These are phyloP conservation scores for Protomyces arabidopsidicola DNA, from an alignment of 1,139 yeast genomes.

Conservation along the genomic window DNA sequence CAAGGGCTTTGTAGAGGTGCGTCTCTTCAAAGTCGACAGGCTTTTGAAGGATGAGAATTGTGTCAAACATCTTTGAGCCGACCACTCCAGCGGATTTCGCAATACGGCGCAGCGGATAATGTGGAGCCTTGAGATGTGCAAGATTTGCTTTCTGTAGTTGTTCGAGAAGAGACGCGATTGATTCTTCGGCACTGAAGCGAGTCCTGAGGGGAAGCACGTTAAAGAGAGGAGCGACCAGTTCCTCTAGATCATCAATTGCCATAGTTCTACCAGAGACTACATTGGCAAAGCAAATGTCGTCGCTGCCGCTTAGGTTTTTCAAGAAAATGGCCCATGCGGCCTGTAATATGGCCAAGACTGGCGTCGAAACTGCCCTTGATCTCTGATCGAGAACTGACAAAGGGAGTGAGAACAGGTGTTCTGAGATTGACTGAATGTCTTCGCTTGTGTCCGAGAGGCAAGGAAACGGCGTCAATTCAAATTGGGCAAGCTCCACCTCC, in stretches of 20 bases:
- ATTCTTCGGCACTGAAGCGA: not conserved
- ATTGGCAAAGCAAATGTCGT: constrained; percentile 32
- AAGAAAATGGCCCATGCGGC: constrained; percentile 9
- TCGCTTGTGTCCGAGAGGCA: not conserved
- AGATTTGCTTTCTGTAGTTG: constrained; percentile 10
- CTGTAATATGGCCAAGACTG: constrained; percentile 8
- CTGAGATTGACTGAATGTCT: not conserved
- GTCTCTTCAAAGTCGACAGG: not conserved
- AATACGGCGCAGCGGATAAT: constrained; percentile 28
- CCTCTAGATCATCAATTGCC: constrained; percentile 25
- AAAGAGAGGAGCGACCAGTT: constrained; percentile 32
- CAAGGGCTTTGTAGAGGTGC: not conserved
- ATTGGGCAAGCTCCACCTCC: not conserved
- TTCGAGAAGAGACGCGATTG: constrained; percentile 3
- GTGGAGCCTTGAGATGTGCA: constrained; percentile 22
- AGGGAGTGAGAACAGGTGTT: not conserved
- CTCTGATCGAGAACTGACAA: not conserved
- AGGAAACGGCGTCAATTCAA: constrained; percentile 5
- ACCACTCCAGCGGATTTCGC: not conserved
- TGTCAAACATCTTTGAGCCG: constrained; percentile 30
- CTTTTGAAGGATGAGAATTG: constrained; percentile 31
- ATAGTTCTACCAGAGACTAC: constrained; percentile 31
- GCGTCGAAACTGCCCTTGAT: not conserved
- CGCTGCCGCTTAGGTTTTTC: constrained; percentile 21
- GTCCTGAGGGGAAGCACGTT: constrained; percentile 32